Base-by-base conservation (phyloP, 345 rosid species). In the Adansonia digitata region DNA sequence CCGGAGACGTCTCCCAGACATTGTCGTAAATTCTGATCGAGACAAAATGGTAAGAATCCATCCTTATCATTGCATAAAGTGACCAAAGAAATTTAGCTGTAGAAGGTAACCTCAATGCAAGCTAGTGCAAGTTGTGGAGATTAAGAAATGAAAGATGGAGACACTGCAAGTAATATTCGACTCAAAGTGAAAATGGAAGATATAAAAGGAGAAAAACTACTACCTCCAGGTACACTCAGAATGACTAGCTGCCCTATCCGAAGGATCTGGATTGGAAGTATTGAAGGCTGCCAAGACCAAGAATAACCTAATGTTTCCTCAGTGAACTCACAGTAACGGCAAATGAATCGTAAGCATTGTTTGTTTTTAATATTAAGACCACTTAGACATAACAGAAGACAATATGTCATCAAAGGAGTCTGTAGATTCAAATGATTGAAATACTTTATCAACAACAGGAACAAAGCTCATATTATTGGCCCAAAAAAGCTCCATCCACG, bases 1-100 rank as follows among this genome's bases (percentile, higher is more conserved):
- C 27, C 98, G 91, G 69, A 95, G 99, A 48, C 94, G 97, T 83
- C 99, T 91, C 79, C 99, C 98, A 77, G 99, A 94, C 99, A 95
- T 95, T 65, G 99, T 91, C 63, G 99, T 89, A 73, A 93, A 95
- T 82, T 95, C 99, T 95, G 86, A 65, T 53, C 26, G 63, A 43
- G 51, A 75, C 71, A 78, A 63, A 51, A 51, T 35, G 11, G 26
- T 53, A 40, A 52, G 31, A 22, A 53, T 37, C 31, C 12, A 53
- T 71, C 18, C 18, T 67, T 12, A 20, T 20, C 9, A n/a, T 46
- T 34, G 1, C 72, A 42, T 27, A 2, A 29, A 26, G 57, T 27
- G 31, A 67, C 55, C 24, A 11, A 37, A 61, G 5, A 59, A 20
- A 42, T 31, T 5, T 42, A 20, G 57, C 14, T 60, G 52, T n/a